Evolutionary conservation across 2,329 filamentous ascomycete species (phyloP).

Genomic region (Geoglossum cookeanum): DNA sequence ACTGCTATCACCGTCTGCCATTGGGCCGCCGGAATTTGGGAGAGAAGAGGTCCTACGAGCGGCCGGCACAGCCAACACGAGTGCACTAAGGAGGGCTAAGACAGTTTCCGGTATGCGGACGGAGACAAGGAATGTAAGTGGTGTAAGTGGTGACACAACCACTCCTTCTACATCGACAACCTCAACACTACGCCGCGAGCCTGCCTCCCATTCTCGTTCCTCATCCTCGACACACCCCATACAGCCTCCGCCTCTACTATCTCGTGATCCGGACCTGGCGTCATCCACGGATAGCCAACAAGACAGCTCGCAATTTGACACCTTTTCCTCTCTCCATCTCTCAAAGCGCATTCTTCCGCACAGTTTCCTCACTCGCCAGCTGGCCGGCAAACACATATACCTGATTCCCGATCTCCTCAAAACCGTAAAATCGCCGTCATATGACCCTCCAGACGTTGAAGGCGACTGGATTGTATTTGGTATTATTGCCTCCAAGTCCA

Average conservation of each 20-base stretch:
- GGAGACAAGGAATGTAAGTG: constrained; percentile 23
- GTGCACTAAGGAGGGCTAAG: not conserved
- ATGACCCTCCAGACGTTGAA: constrained; percentile 61
- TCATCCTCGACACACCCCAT: not conserved
- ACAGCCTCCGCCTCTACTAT: not conserved
- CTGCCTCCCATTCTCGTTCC: constrained; percentile 15
- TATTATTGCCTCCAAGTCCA: constrained; percentile 74
- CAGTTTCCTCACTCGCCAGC: constrained; percentile 54
- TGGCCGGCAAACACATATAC: constrained; percentile 60
- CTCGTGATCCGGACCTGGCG: not conserved
- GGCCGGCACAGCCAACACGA: not conserved
- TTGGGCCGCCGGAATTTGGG: constrained; percentile 6
- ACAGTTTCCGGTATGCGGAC: constrained; percentile 12
- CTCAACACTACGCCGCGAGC: constrained; percentile 5
- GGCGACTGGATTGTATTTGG: constrained; percentile 80
- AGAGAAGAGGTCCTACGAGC: constrained; percentile 11
- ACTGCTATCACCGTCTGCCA: not conserved
- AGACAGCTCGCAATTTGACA: constrained; percentile 45
- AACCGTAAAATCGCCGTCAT: constrained; percentile 65
- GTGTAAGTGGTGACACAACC: not conserved
- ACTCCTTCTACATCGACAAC: not conserved
- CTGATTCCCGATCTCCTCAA: constrained; percentile 64
- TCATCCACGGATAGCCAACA: not conserved
- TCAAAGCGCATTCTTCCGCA: constrained; percentile 71
- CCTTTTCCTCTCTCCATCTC: constrained; percentile 71